Base-by-base conservation (phyloP, 768 basidiomycete species). In the Amanita pseudoporphyria region DNA sequence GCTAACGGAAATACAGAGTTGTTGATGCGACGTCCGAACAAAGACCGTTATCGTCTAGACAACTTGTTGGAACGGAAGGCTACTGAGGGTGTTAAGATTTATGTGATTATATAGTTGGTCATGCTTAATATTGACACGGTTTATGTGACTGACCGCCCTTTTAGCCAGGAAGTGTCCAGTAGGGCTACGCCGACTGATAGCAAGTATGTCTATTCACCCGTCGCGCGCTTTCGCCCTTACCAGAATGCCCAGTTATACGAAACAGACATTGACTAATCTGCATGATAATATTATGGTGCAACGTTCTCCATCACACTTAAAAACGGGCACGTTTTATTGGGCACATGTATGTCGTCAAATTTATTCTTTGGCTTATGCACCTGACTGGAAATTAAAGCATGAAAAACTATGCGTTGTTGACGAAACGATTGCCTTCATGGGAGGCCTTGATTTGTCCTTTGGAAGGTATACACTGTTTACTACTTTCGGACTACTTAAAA, bases 381-480 rank as follows among this genome's bases (percentile, higher is more conserved):
- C 13, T 31, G 21, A 9, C 21, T 28, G 16, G 52, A 9, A 51
- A 94, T 43, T 22, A 28, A 43, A 43, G 90, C 96, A 98, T 64
- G 96, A 99, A 72, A 99, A 99, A 62, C 62, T 99, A 54, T 98
- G 95, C 60, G 92, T 97, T 12, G 88, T 99, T 53, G 96, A 99
- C 62, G 88, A 96, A 62, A 81, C 91, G 1, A 96, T 98, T 54
- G 94, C 89, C 0, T 99, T 98, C 68, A 96, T 92, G 90, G 96
- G 96, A 14, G 96, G 96, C 2, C 67, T 99, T 37, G 96, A 99
- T 65, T 74, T 95, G 30, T 95, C 89, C 63, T 96, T 93, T 57
- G 91, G 92, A 59, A 75, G 90, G 79, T 84, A 53, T 13, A 26
- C 24, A 9, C 33, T 16, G 26, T 35, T 55, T 28, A n/a, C n/a